Evolutionary conservation across 495 filamentous ascomycete species (phyloP), one percentile per base, ranked within the genome.

Genomic region (Neohortaea acidophila): DNA sequence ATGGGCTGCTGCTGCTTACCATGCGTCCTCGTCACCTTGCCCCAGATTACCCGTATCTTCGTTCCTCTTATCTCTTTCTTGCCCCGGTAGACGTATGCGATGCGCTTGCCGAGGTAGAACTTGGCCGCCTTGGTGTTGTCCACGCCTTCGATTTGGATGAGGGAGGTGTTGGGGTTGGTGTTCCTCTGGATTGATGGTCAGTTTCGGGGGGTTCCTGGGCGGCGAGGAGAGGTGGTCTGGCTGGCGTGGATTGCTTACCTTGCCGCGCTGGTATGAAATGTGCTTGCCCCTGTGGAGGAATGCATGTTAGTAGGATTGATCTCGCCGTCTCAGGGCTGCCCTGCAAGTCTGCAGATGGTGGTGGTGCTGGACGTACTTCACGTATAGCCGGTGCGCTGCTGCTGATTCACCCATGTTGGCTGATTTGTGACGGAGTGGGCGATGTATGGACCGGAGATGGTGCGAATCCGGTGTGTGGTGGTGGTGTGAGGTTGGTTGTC

Each of bases 31-130:
- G 85, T 93, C 56, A 96, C 75, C 72, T 93, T 96, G 65, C 91
- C 91, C 89, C 91, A 97, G 67, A 96, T 96, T 47, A 94, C 86
- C 58, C 86, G 70, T 63, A 96, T 85, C 75, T 96, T 94, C 60
- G 84, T 84, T 59, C 89, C 89, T 53, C 84, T 82, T 52, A 86
- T 69, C 69, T 92, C 84, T 65, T 73, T 79, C 68, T 81, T 75
- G 44, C 77, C 89, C 51, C 85, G 81, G 71, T 96, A 96, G 63
- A 97, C 85, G 62, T 84, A 96, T 53, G 87, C 87, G 59, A 94
- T 73, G 66, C 80, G 84, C 76, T 97, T 94, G 69, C 89, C 87
- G 37, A 81, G 68, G 68, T 85, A 86, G 72, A 86, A 87, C 62
- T 73, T 81, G 51, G 89, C 89, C 57, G 79, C 83, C 51, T 77